Percentiles rank a stretch among this genome's conserved stretches.
phyloP scores from a whole-genome alignment of 176 grass and related monocot species.

The Musa itinerans region DNA sequence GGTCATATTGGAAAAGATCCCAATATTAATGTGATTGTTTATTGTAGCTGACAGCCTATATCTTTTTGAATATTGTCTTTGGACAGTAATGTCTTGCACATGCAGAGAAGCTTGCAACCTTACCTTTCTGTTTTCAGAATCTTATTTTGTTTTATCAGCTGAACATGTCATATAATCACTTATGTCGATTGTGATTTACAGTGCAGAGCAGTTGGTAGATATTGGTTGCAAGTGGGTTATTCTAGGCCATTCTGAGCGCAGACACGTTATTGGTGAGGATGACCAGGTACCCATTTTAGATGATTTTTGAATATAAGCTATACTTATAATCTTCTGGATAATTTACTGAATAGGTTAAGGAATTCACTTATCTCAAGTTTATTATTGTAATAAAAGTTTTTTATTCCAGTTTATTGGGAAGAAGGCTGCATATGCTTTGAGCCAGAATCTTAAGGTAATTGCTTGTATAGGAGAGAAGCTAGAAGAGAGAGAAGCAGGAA shows the following conservation, averaged over 20 bases:
- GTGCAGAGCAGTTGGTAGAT: slow-evolving; percentile 86
- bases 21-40: too few relatives aligned
- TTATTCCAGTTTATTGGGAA: slow-evolving; percentile 83
- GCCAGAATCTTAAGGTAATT: slow-evolving; percentile 97
- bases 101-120: too few relatives aligned
- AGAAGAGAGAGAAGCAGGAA: slow-evolving; percentile 94
- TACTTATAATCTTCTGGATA: slow-evolving; percentile 4
- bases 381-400: slow-evolving; percentile 15
- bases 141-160: not conserved
- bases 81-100: too few relatives aligned
- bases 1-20: too few relatives aligned
- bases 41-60: too few relatives aligned
- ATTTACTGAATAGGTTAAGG: not conserved
- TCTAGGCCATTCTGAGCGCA: slow-evolving; percentile 88
- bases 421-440: slow-evolving; percentile 90
- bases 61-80: too few relatives aligned
- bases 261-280: slow-evolving; percentile 86
- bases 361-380: not conserved
- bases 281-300: slow-evolving; percentile 37
- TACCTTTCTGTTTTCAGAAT: too few relatives aligned
- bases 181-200: slow-evolving; percentile 14
- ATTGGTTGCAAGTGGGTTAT: slow-evolving; percentile 90
- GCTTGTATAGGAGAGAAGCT: slow-evolving; percentile 91
- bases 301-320: not conserved
- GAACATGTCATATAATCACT: not conserved